Conservation (phyloP, 805 yeast species). For the Yarrowia yakushimensis region DNA sequence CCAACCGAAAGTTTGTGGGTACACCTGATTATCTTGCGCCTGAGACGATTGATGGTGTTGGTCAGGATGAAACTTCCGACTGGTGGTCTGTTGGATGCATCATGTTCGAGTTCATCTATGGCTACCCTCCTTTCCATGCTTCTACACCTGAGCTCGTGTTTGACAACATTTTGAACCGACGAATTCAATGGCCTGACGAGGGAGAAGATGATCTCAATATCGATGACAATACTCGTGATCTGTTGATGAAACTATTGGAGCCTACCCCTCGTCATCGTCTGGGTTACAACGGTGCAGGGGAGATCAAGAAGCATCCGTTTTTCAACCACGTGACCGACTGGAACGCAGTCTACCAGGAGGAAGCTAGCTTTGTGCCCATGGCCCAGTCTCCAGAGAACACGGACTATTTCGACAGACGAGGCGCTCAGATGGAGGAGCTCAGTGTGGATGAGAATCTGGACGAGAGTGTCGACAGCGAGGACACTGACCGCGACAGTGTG, state of each 20-base stretch:
- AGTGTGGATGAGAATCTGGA: conserved; percentile 27
- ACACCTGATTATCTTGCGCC: conserved; percentile 98
- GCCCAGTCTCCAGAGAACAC: conserved; percentile 80
- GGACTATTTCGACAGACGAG: conserved; percentile 86
- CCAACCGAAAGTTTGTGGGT: conserved; percentile 73
- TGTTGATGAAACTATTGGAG: conserved; percentile 59
- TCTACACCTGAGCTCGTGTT: conserved; percentile 76
- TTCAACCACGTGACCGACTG: conserved; percentile 65
- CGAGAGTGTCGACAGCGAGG: conserved; percentile 36
- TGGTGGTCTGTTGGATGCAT: conserved; percentile 99
- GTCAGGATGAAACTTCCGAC: conserved; percentile 83
- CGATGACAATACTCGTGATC: conserved; percentile 67
- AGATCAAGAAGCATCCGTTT: conserved; percentile 75
- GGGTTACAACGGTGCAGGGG: conserved; percentile 71
- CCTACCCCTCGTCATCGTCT: conserved; percentile 64
- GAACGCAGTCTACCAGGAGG: conserved; percentile 68
- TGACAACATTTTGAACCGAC: conserved; percentile 67
- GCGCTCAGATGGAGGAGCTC: conserved; percentile 70
- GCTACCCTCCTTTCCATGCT: conserved; percentile 93
- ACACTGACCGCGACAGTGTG: conserved; percentile 30
- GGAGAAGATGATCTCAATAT: conserved; percentile 37
- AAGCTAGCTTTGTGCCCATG: conserved; percentile 75
- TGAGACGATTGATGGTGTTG: conserved; percentile 81
- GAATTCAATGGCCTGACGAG: conserved; percentile 80
- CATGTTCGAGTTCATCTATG: conserved; percentile 83